These are phyloP conservation scores for Neocatenulostroma microsporum DNA, from an alignment of 2,329 filamentous ascomycete species.

Conservation along the genomic window DNA sequence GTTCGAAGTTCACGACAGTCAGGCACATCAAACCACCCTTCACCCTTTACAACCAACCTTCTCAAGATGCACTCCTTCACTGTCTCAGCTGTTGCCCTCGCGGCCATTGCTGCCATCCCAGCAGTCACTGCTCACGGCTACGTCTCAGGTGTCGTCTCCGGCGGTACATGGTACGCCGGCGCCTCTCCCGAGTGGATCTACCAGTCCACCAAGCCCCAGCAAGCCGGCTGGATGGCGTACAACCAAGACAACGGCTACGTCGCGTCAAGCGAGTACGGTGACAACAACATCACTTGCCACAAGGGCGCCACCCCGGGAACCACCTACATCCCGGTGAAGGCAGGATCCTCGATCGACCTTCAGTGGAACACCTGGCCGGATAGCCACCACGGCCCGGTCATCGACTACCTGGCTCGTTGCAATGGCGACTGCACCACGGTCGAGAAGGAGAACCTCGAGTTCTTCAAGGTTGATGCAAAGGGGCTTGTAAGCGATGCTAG, in stretches of 20 bases:
- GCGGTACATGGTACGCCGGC: conserved; percentile 41
- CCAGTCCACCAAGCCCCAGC: conserved; percentile 25
- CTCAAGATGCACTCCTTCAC: conserved; percentile 14
- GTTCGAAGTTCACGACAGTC: conserved; percentile 2
- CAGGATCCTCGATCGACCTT: conserved; percentile 51
- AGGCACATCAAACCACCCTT: conserved; percentile 1
- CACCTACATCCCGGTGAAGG: conserved; percentile 50
- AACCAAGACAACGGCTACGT: conserved; percentile 37
- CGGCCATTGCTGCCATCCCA: conserved; percentile 11
- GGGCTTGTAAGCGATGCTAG: conserved; percentile 43
- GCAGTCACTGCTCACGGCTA: conserved; percentile 36
- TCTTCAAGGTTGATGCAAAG: conserved; percentile 56
- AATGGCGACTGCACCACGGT: conserved; percentile 47
- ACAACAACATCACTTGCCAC: conserved; percentile 39
- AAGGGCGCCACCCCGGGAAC: conserved; percentile 45
- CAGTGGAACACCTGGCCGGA: conserved; percentile 61
- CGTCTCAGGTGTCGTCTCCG: conserved; percentile 39
- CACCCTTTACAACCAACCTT: conserved; percentile 1
- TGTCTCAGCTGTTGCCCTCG: conserved; percentile 10
- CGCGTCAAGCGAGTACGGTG: conserved; percentile 16
- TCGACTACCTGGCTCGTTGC: conserved; percentile 57
- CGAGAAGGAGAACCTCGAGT: conserved; percentile 48
- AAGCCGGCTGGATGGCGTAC: conserved; percentile 50
- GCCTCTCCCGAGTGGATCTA: conserved; percentile 38
- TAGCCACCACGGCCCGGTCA: conserved; percentile 55